phyloP scores from a whole-genome alignment of 2,329 filamentous ascomycete genomes.

The Colletotrichum chrysophilum region DNA sequence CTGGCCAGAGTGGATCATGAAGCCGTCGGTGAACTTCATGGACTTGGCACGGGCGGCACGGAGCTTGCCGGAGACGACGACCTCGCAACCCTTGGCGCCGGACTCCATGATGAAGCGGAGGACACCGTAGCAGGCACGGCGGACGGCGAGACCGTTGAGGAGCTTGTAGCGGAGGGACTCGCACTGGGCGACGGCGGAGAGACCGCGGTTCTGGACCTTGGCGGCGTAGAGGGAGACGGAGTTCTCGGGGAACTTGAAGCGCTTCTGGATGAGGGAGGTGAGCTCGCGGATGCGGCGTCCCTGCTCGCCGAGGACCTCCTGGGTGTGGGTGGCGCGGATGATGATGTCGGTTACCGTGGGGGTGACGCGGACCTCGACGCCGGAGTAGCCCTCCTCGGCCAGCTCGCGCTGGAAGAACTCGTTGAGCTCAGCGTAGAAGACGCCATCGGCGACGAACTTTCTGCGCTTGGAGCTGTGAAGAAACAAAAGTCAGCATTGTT shows the following conservation, averaged over 20 bases:
- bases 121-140: slow-evolving; percentile 99
- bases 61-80: slow-evolving; percentile 99
- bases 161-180: slow-evolving; percentile 99
- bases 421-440: slow-evolving; percentile 99
- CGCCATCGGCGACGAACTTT: slow-evolving; percentile 97
- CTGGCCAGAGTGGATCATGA: slow-evolving; percentile 99
- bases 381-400: slow-evolving; percentile 99
- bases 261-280: slow-evolving; percentile 99
- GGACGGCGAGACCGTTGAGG: slow-evolving; percentile 98
- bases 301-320: slow-evolving; percentile 99
- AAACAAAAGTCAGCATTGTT: slow-evolving; percentile 16
- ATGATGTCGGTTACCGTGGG: slow-evolving; percentile 99
- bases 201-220: slow-evolving; percentile 99
- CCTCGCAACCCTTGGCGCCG: slow-evolving; percentile 99
- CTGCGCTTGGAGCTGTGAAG: slow-evolving; percentile 80
- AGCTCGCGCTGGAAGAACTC: slow-evolving; percentile 99
- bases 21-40: slow-evolving; percentile 99
- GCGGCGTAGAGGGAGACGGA: slow-evolving; percentile 99
- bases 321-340: slow-evolving; percentile 99
- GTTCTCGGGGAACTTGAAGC: slow-evolving; percentile 99
- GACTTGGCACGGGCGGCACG: slow-evolving; percentile 98
- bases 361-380: slow-evolving; percentile 99
- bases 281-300: slow-evolving; percentile 99
- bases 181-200: slow-evolving; percentile 99
- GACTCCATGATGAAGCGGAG: slow-evolving; percentile 99